A percentile compares a stretch with the other conserved stretches of the same genome.
Evolutionary conservation across 768 basidiomycete genomes (phyloP).

Genomic region (Dentipellis fragilis): DNA sequence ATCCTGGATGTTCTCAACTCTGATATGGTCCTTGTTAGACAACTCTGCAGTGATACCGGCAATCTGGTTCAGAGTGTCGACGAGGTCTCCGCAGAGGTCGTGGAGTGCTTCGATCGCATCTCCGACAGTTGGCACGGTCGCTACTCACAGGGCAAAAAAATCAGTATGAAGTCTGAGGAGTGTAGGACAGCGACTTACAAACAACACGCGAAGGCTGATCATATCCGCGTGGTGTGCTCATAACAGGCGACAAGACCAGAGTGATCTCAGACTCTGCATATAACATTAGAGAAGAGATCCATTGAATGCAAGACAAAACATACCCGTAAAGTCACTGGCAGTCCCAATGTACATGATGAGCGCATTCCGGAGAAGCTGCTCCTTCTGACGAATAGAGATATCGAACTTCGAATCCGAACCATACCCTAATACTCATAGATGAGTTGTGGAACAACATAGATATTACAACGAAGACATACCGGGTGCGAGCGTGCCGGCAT

Average conservation of each 20-base stretch:
- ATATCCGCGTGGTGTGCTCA: constrained; percentile 44
- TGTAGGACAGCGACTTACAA: constrained; percentile 28
- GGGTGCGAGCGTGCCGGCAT: constrained; percentile 42
- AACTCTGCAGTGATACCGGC: constrained; percentile 61
- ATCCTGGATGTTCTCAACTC: constrained; percentile 63
- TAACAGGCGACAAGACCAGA: constrained; percentile 59
- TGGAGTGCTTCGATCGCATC: constrained; percentile 62
- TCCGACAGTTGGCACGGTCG: constrained; percentile 67
- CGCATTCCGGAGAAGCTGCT: constrained; percentile 48
- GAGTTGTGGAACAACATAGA: constrained; percentile 1
- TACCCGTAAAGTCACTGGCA: constrained; percentile 64
- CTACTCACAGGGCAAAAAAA: constrained; percentile 23
- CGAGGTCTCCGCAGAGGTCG: constrained; percentile 51
- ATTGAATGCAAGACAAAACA: constrained; percentile 6
- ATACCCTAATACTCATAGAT: constrained; percentile 28
- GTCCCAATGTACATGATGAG: constrained; percentile 60
- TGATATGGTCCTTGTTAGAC: constrained; percentile 58
- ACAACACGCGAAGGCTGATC: constrained; percentile 49
- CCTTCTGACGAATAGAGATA: constrained; percentile 41
- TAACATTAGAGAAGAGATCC: not conserved
- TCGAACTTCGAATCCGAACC: constrained; percentile 51
- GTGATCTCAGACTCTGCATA: constrained; percentile 58
- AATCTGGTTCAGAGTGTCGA: constrained; percentile 54
- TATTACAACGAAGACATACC: constrained; percentile 27
- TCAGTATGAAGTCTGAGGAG: not conserved